phyloP scores from a whole-genome alignment of 352 stramenopile genomes.

The Phytopythium helicoides region DNA sequence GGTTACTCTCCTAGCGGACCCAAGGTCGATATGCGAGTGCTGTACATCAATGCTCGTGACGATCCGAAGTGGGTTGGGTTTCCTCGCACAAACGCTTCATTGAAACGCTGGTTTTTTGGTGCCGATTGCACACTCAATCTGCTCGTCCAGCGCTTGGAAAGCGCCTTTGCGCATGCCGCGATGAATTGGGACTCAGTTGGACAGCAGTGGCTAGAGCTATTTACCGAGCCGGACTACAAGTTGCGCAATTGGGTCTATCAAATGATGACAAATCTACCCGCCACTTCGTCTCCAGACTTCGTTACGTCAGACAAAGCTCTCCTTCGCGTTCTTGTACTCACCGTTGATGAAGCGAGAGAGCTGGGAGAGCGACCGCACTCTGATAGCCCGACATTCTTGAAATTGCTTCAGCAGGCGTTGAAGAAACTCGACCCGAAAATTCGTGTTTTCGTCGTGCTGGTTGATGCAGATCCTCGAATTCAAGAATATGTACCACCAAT shows the following conservation, averaged over 20 bases:
- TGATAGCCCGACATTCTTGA: background rate
- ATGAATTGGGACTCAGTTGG: background rate
- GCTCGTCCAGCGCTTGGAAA: background rate
- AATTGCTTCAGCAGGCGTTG: background rate
- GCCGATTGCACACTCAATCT: background rate
- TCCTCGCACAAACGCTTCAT: background rate
- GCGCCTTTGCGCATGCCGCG: background rate
- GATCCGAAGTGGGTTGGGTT: constrained; percentile 1
- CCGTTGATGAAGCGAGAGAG: background rate
- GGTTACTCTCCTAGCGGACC: no score
- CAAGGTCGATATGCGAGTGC: background rate
- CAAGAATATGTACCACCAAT: background rate
- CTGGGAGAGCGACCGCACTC: background rate
- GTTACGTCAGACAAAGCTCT: no score
- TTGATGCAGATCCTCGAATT: constrained; percentile 1
- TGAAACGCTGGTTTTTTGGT: background rate
- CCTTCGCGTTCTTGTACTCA: background rate
- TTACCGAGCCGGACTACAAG: no score
- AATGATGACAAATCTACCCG: background rate
- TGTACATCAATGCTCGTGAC: constrained; percentile 4
- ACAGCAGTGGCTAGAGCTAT: background rate
- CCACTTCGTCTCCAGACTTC: no score
- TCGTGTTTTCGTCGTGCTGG: constrained; percentile 3
- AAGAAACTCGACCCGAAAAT: background rate
- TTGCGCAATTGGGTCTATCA: no score